Evolutionary conservation across 208 protist species (phyloP).

Genomic region (Acanthamoeba lenticulata): DNA sequence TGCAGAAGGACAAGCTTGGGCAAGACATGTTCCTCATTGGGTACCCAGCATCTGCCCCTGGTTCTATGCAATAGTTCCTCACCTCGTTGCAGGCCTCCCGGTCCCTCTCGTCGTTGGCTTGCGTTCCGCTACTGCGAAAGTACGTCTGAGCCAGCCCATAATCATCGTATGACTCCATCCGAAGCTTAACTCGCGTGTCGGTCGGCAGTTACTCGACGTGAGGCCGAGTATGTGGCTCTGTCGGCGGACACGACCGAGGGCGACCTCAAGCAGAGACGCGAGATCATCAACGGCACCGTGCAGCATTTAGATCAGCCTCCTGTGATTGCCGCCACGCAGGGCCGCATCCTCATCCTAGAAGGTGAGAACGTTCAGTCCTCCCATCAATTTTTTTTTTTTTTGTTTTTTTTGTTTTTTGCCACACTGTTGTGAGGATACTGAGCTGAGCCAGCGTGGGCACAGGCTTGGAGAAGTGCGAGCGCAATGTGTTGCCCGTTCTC

Average conservation of each 20-base stretch:
- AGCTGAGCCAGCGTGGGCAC: background rate
- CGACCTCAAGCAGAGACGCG: constrained; percentile 94
- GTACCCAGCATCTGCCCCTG: background rate
- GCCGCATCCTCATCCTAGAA: constrained; percentile 94
- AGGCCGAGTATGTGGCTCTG: constrained; percentile 91
- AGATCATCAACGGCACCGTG: constrained; percentile 88
- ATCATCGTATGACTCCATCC: background rate
- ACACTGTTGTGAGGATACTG: too few relatives aligned
- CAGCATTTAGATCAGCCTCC: constrained; percentile 93
- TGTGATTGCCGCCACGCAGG: constrained; percentile 91
- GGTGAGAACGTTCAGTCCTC: constrained; percentile 53
- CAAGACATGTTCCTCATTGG: constrained; percentile 97
- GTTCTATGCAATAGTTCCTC: background rate
- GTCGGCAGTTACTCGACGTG: constrained; percentile 76
- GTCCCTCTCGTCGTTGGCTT: constrained; percentile 90
- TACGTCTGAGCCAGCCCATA: background rate
- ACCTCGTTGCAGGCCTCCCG: constrained; percentile 81
- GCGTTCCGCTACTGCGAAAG: constrained; percentile 84
- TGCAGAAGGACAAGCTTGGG: constrained; percentile 92
- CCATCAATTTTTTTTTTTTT: constrained; percentile 25
- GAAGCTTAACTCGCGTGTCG: background rate
- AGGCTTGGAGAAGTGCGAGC: constrained; percentile 93
- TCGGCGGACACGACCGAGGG: constrained; percentile 95
- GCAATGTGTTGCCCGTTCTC: constrained; percentile 90
- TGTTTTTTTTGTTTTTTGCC: too few relatives aligned